A percentile compares a stretch with the other conserved stretches of the same genome.
Evolutionary conservation across 805 yeast genomes (phyloP).

Genomic region (Monosporozyma unispora): DNA sequence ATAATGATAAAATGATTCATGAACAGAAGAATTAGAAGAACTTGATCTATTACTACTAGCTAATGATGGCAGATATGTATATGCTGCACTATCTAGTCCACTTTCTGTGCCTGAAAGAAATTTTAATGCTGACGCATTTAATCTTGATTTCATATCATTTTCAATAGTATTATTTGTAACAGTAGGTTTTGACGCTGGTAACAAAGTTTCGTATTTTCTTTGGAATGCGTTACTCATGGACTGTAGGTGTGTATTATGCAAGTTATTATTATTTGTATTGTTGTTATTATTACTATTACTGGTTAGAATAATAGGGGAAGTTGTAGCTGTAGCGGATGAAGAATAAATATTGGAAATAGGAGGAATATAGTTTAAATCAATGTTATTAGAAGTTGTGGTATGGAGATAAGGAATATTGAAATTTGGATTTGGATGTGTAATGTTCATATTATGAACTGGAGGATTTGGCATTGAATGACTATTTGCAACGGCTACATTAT

Average conservation of each 20-base stretch:
- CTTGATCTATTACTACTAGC: not conserved
- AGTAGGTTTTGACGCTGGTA: conserved; percentile 12
- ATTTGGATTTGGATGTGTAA: not conserved
- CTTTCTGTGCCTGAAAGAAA: conserved; percentile 1
- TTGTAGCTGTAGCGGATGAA: not conserved
- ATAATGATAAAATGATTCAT: not conserved
- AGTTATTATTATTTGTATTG: not conserved
- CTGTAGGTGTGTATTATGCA: not conserved
- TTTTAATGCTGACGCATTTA: conserved; percentile 12
- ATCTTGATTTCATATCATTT: conserved; percentile 14
- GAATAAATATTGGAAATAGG: not conserved
- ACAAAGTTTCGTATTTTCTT: conserved; percentile 13
- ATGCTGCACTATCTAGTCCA: not conserved
- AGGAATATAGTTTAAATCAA: not conserved
- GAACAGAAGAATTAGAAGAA: not conserved
- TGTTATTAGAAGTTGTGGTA: not conserved
- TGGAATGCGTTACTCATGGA: not conserved
- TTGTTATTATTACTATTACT: not conserved
- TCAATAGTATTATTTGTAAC: conserved; percentile 8
- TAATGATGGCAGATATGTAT: not conserved
- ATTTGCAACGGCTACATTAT: not conserved
- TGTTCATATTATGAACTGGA: not conserved
- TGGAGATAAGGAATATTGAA: not conserved
- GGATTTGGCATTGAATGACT: not conserved
- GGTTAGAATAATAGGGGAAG: not conserved